Percentiles rank a stretch among this genome's conserved stretches.
Evolutionary conservation across 371 early-diverging fungal genomes (phyloP).

Genomic region (Chytridium lagenaria): DNA sequence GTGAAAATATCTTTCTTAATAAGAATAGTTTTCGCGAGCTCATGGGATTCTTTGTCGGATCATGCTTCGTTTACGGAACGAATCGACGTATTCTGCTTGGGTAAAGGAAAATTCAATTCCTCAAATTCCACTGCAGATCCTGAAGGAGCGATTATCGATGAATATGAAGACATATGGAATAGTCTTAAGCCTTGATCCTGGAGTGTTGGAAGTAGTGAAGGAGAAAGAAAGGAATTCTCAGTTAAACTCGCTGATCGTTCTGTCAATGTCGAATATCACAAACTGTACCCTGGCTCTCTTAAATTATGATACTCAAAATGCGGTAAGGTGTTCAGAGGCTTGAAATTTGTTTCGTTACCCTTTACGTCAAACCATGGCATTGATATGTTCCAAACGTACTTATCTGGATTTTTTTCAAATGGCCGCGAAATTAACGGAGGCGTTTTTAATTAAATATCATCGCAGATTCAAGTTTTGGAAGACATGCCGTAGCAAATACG

Average conservation of each 20-base stretch:
- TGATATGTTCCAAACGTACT: neutral
- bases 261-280: neutral
- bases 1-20: too few relatives aligned
- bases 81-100: neutral
- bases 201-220: too few relatives aligned
- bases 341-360: too few relatives aligned
- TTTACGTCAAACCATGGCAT: too few relatives aligned
- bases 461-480: neutral
- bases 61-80: neutral
- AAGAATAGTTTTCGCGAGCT: neutral
- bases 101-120: too few relatives aligned
- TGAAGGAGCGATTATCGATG: too few relatives aligned
- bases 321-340: neutral
- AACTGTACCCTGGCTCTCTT: neutral
- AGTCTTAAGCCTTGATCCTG: too few relatives aligned
- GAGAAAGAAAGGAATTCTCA: neutral
- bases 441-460: too few relatives aligned
- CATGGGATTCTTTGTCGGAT: neutral
- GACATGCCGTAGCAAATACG: neutral
- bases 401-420: neutral
- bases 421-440: constrained; percentile 2
- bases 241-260: neutral
- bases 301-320: neutral
- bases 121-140: too few relatives aligned
- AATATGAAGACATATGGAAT: too few relatives aligned